phyloP scores from a whole-genome alignment of 441 rosid genomes.

The Eutrema salsugineum region DNA sequence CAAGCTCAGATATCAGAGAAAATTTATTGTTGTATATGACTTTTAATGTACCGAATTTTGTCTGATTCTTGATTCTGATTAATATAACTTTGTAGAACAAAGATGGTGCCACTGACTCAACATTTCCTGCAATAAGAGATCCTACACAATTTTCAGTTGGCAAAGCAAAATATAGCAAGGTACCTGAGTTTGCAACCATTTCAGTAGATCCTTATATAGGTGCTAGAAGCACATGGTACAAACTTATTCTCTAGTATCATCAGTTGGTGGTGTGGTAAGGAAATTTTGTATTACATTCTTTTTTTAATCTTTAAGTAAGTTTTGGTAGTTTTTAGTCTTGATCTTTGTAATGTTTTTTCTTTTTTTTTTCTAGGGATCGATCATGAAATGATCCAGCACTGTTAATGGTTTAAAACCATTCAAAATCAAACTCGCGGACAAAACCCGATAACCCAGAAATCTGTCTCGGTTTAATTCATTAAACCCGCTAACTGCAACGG shows the following conservation, averaged over 20 bases:
- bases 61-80: not conserved
- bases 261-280: constrained; percentile 1
- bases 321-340: not conserved
- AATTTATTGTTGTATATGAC: not conserved
- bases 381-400: not conserved
- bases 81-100: constrained; percentile 26
- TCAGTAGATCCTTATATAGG: not conserved
- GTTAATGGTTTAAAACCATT: too few relatives aligned
- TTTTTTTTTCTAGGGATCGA: not conserved
- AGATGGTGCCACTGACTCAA: constrained; percentile 88
- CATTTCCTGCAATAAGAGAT: constrained; percentile 85
- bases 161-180: constrained; percentile 94
- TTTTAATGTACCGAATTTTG: not conserved
- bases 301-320: not conserved
- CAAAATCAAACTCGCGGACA: too few relatives aligned
- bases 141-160: constrained; percentile 91
- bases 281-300: constrained; percentile 1
- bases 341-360: not conserved
- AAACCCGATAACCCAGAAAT: too few relatives aligned
- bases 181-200: constrained; percentile 27
- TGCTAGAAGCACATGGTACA: not conserved
- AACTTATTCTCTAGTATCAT: not conserved
- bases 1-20: constrained; percentile 37
- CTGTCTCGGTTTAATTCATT: too few relatives aligned
- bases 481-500: too few relatives aligned